Evolutionary conservation across 2,329 filamentous ascomycete species (phyloP).

Genomic region (Mycogone perniciosa): DNA sequence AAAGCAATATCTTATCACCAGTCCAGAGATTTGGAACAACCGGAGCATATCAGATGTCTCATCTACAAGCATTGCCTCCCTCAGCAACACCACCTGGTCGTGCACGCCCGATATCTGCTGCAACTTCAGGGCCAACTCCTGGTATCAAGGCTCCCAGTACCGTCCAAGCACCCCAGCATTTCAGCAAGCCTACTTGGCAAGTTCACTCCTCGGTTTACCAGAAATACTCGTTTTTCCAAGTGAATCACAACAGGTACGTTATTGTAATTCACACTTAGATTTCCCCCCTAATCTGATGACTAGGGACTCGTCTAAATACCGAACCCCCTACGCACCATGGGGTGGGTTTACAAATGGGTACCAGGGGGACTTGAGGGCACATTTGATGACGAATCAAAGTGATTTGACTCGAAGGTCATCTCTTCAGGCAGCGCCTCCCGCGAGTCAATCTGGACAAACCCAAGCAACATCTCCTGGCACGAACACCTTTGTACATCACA

Average conservation of each 20-base stretch:
- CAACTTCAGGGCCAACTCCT: not conserved
- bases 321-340: conserved; percentile 51
- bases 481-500: not conserved
- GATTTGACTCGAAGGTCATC: conserved; percentile 24
- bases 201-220: conserved; percentile 39
- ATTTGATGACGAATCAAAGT: conserved; percentile 33
- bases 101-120: not conserved
- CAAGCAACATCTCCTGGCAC: not conserved
- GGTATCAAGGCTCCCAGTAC: conserved; percentile 1
- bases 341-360: conserved; percentile 58
- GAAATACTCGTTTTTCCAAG: conserved; percentile 53
- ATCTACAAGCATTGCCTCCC: conserved; percentile 10
- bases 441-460: not conserved
- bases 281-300: conserved; percentile 14
- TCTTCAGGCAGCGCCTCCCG: conserved; percentile 9
- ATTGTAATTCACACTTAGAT: not conserved
- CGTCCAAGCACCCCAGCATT: conserved; percentile 3
- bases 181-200: conserved; percentile 26
- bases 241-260: conserved; percentile 51
- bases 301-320: conserved; percentile 50
- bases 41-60: conserved; percentile 4
- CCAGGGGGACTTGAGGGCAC: conserved; percentile 44
- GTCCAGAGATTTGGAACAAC: conserved; percentile 19
- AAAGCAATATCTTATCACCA: not conserved
- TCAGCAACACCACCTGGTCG: conserved; percentile 11